Base-by-base conservation (phyloP, 164 flowering plant species). In the Piper betle region DNA sequence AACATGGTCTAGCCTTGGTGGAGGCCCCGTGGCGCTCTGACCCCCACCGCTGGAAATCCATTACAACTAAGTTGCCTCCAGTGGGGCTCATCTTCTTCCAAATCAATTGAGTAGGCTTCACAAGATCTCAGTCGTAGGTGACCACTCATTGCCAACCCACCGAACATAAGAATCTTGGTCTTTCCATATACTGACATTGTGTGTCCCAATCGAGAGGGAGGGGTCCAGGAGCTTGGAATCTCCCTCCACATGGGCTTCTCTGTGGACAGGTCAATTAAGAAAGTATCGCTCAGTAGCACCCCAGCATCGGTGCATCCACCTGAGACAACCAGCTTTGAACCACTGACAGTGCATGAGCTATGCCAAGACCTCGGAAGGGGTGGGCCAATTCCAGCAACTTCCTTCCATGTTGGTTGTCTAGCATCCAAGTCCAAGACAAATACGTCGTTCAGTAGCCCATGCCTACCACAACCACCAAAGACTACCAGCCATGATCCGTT, bases 221-320 rank as follows among this genome's bases (percentile, higher is more conserved):
- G 96, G 25, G 81, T 65, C 84, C 87, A 83, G 3, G 83, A 71
- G 2, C 87, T 78, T 4, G 84, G 84, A 48, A 86, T 77, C 71
- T 89, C 93, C 66, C 71, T 84, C 96, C 96, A 89, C 57, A 58
- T 74, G n/a, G n/a, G n/a, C n/a, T n/a, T n/a, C n/a, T n/a, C n/a
- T n/a, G n/a, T n/a, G n/a, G n/a, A n/a, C n/a, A 20, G 96, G 91
- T 89, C 96, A 66, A 89, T 63, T 41, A 83, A 58, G 64, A 71
- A 82, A 2, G 84, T 83, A 74, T 89, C 96, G 40, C 80, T 83
- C 3, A 89, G 84, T 57, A 89, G 93, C 19, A 80, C 83, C 39
- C 96, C 96, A 4, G 87, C 84, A 65, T 89, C 91, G 0, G 93
- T 82, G 71, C 93, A 89, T 58, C 96, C 96, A 63, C 96, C 96